Percentiles rank a stretch among this genome's conserved stretches.
These are phyloP conservation scores for Sporobolomyces roseus DNA, from an alignment of 768 basidiomycete species.

Conservation along the genomic window DNA sequence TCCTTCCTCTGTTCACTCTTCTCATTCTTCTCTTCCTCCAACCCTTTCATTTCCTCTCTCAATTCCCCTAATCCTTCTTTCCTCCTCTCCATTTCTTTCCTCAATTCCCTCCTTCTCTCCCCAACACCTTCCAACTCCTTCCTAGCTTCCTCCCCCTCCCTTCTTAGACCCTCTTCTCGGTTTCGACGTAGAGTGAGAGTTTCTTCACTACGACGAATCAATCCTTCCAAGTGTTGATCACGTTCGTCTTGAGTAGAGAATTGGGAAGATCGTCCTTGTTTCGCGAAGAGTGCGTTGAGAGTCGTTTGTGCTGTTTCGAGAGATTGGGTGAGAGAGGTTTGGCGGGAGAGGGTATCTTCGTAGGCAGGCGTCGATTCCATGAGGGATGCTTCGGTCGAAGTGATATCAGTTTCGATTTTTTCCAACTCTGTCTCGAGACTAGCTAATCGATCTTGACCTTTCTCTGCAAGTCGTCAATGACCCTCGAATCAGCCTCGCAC, in stretches of 20 bases:
- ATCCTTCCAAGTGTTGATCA: conserved; percentile 73
- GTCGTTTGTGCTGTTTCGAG: conserved; percentile 71
- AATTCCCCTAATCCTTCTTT: conserved; percentile 60
- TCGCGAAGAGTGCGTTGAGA: conserved; percentile 72
- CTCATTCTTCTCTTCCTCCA: conserved; percentile 67
- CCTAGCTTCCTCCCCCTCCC: conserved; percentile 45
- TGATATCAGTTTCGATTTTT: conserved; percentile 60
- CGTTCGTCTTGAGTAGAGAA: conserved; percentile 79
- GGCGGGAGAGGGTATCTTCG: conserved; percentile 57
- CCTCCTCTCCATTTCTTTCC: conserved; percentile 59
- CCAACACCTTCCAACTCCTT: conserved; percentile 54
- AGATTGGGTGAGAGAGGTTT: conserved; percentile 54
- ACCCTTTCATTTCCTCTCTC: conserved; percentile 53
- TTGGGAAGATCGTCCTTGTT: conserved; percentile 80
- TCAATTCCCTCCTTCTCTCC: conserved; percentile 54
- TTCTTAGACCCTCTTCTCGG: conserved; percentile 57
- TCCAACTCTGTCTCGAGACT: conserved; percentile 64
- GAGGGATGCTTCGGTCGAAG: conserved; percentile 61
- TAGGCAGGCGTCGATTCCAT: conserved; percentile 67
- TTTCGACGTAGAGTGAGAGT: conserved; percentile 58
- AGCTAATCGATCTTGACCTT: conserved; percentile 63
- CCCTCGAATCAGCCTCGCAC: neutral
- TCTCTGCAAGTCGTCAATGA: conserved; percentile 47
- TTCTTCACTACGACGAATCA: conserved; percentile 64
- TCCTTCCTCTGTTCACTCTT: conserved; percentile 79